These are phyloP conservation scores for Oryza nivara DNA, from an alignment of 176 grass and related monocot genomes.

Conservation along the genomic window DNA sequence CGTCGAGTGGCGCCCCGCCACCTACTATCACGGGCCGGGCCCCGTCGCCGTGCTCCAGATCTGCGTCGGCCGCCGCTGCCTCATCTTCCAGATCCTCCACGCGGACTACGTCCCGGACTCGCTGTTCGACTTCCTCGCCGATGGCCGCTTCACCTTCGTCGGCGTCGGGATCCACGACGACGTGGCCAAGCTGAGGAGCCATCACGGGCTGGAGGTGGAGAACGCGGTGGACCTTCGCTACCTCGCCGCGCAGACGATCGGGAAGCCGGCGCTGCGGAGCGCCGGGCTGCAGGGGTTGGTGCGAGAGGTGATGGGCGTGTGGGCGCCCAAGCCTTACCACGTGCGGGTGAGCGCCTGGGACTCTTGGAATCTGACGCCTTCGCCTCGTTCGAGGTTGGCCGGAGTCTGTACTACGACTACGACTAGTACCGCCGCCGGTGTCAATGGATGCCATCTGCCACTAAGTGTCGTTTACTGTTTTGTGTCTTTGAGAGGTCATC, in stretches of 20 bases:
- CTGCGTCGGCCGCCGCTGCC: conserved; percentile 51
- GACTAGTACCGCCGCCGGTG: neutral
- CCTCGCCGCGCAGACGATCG: conserved; percentile 24
- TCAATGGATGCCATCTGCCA: neutral
- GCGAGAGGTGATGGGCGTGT: conserved; percentile 39
- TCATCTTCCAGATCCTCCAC: conserved; percentile 62
- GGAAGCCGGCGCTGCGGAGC: neutral
- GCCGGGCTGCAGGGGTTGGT: conserved; percentile 32
- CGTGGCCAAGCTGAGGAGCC: neutral
- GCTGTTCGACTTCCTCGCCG: conserved; percentile 30
- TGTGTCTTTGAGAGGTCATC: neutral
- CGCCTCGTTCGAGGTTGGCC: neutral
- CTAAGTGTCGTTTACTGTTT: neutral
- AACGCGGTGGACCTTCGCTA: conserved; percentile 4
- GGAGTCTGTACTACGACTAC: neutral
- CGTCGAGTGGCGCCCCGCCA: conserved; percentile 49
- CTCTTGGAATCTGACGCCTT: conserved; percentile 13
- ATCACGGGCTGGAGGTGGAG: neutral
- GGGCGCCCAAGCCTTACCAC: conserved; percentile 20
- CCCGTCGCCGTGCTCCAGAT: conserved; percentile 58
- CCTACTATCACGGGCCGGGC: neutral
- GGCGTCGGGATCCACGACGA: conserved; percentile 40
- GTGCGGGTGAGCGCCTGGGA: conserved; percentile 39
- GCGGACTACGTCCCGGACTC: conserved; percentile 41
- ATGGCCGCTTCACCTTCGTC: conserved; percentile 47